Evolutionary conservation across 495 filamentous ascomycete species (phyloP), one percentile per base, ranked within the genome.

Genomic region (Lophiotrema nucula): DNA sequence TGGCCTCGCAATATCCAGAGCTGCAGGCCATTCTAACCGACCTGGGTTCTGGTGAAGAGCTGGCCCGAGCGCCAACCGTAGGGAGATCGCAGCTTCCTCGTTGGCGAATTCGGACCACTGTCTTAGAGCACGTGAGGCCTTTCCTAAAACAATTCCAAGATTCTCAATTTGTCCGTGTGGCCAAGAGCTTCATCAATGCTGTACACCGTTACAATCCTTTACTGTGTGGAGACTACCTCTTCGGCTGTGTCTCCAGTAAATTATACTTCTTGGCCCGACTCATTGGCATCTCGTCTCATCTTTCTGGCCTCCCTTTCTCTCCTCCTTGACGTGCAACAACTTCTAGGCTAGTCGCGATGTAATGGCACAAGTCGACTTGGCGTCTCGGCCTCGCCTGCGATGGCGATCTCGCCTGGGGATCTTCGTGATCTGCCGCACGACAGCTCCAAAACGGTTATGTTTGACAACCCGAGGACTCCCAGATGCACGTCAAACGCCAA

Each of bases 151-250:
- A 43, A 11, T 47, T 25, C 22, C 11, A 8, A 10, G 16, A 22
- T 26, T 21, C 13, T 13, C 16, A 18, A 42, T 8, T 35, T 8
- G 31, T 13, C 47, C 21, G 26, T 21, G 53, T 21, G 33, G 49
- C 56, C 47, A 51, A 59, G 48, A 49, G 42, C 35, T 43, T 54
- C 49, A 54, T 60, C 49, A 43, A 53, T 54, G 49, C 22, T 21
- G 57, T 60, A 31, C 49, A 23, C 15, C 50, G 18, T 41, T 47
- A 37, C 56, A 53, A 6, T 44, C 50, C 5, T 10, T 22, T 25
- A 25, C 28, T 47, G 28, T 46, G 12, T 41, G n/a, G 19, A 47
- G 21, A 41, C 27, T 28, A 51, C 15, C n/a, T n/a, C n/a, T n/a
- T 38, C 8, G 16, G 10, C 31, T 38, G 28, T 15, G 15, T 11